phyloP scores from a whole-genome alignment of 2,329 filamentous ascomycete species.

The Pseudogymnoascus sp. region DNA sequence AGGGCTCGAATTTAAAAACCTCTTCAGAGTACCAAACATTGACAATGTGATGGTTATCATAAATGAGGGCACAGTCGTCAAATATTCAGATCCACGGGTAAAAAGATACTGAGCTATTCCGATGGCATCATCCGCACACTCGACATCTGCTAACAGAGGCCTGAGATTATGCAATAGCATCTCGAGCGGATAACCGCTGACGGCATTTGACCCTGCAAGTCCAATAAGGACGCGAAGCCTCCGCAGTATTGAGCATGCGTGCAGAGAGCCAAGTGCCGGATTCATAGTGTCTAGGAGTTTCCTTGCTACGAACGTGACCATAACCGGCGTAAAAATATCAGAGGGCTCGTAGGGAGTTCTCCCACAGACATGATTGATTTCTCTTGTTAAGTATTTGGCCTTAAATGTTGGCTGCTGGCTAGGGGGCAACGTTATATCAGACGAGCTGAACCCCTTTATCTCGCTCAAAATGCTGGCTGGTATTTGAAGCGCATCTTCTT shows the following conservation, averaged over 20 bases:
- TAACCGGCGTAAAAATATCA: slow-evolving; percentile 64
- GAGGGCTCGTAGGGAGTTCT: slow-evolving; percentile 56
- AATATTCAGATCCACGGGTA: slow-evolving; percentile 53
- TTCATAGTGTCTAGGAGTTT: slow-evolving; percentile 74
- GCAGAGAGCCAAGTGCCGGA: slow-evolving; percentile 72
- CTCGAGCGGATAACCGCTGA: slow-evolving; percentile 73
- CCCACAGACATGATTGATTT: slow-evolving; percentile 70
- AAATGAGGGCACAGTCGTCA: slow-evolving; percentile 62
- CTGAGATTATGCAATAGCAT: slow-evolving; percentile 78
- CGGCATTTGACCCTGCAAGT: slow-evolving; percentile 63
- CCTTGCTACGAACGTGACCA: slow-evolving; percentile 66
- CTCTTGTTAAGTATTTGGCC: slow-evolving; percentile 63
- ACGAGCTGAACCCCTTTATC: slow-evolving; percentile 62
- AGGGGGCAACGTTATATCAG: slow-evolving; percentile 55
- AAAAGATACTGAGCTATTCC: slow-evolving; percentile 82
- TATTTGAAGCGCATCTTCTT: slow-evolving; percentile 47
- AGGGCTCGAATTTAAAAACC: slow-evolving; percentile 65
- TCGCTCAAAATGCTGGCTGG: slow-evolving; percentile 56
- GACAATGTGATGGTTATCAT: slow-evolving; percentile 73
- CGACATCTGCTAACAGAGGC: slow-evolving; percentile 68
- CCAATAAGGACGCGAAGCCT: slow-evolving; percentile 77
- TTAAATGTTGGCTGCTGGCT: slow-evolving; percentile 84
- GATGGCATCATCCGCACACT: slow-evolving; percentile 84
- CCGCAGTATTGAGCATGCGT: slow-evolving; percentile 77
- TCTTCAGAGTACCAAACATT: slow-evolving; percentile 66